Evolutionary conservation across 345 rosid species (phyloP).

Genomic region (Nephelium lappaceum): DNA sequence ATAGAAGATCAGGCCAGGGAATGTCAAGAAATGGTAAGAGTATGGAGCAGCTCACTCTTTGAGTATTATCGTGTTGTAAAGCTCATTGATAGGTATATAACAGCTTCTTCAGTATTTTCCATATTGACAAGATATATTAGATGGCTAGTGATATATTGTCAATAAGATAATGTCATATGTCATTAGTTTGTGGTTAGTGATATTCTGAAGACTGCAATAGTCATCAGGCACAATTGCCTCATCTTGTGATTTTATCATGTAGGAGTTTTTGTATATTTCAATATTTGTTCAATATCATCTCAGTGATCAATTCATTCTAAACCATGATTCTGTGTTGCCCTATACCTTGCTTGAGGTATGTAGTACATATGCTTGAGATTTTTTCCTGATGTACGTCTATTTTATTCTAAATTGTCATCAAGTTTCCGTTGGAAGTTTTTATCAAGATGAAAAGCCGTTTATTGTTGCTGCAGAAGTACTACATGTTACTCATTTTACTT

Average conservation of each 20-base stretch:
- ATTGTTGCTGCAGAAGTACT: no score
- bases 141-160: background rate
- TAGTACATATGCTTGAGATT: background rate
- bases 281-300: background rate
- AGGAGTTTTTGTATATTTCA: background rate
- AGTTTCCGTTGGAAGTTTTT: background rate
- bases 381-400: background rate
- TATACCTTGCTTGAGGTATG: background rate
- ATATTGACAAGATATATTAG: background rate
- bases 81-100: constrained; percentile 19
- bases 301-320: background rate
- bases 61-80: constrained; percentile 24
- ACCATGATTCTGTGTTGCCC: background rate
- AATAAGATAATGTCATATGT: constrained; percentile 18
- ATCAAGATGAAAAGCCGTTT: background rate
- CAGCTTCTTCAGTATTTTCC: constrained; percentile 15
- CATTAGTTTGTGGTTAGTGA: background rate
- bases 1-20: constrained; percentile 45
- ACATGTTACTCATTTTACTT: no score
- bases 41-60: constrained; percentile 71
- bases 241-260: background rate
- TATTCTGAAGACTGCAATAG: background rate
- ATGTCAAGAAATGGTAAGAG: constrained; percentile 50
- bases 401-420: background rate
- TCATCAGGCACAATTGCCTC: background rate